These are phyloP conservation scores for Fusarium lateritium DNA, from an alignment of 2,329 filamentous ascomycete species.

Conservation along the genomic window DNA sequence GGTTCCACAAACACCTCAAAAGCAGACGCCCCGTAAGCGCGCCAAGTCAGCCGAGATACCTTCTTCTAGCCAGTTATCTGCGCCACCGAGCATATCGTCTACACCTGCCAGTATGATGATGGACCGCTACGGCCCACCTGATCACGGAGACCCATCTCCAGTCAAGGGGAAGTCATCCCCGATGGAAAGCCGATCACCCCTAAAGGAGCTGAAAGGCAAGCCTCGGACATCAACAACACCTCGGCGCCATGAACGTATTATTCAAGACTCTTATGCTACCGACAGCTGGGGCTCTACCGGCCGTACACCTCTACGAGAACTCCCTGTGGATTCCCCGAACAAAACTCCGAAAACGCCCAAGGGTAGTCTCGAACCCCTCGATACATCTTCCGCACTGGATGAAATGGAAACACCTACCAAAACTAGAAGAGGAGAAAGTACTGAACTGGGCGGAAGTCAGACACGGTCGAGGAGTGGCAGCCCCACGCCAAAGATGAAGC, in stretches of 20 bases:
- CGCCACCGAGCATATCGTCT: slow-evolving; percentile 57
- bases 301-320: slow-evolving; percentile 42
- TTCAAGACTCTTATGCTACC: slow-evolving; percentile 63
- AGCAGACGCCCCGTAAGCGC: slow-evolving; percentile 58
- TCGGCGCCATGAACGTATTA: slow-evolving; percentile 52
- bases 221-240: slow-evolving; percentile 38
- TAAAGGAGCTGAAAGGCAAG: slow-evolving; percentile 43
- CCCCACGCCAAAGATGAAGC: slow-evolving; percentile 44
- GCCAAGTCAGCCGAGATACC: slow-evolving; percentile 58
- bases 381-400: slow-evolving; percentile 43
- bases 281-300: slow-evolving; percentile 51
- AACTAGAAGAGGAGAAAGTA: slow-evolving; percentile 35
- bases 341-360: slow-evolving; percentile 31
- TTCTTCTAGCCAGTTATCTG: slow-evolving; percentile 57
- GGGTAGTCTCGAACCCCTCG: slow-evolving; percentile 27
- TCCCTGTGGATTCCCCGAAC: slow-evolving; percentile 31
- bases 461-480: slow-evolving; percentile 21
- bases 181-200: slow-evolving; percentile 38
- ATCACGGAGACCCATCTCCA: slow-evolving; percentile 54
- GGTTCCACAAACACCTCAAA: slow-evolving; percentile 61
- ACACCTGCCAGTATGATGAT: slow-evolving; percentile 60
- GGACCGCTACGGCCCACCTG: slow-evolving; percentile 56
- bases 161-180: slow-evolving; percentile 55
- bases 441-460: slow-evolving; percentile 41
- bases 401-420: slow-evolving; percentile 48